These are phyloP conservation scores for Exophiala sp. DNA, from an alignment of 2,329 filamentous ascomycete species.

Conservation along the genomic window DNA sequence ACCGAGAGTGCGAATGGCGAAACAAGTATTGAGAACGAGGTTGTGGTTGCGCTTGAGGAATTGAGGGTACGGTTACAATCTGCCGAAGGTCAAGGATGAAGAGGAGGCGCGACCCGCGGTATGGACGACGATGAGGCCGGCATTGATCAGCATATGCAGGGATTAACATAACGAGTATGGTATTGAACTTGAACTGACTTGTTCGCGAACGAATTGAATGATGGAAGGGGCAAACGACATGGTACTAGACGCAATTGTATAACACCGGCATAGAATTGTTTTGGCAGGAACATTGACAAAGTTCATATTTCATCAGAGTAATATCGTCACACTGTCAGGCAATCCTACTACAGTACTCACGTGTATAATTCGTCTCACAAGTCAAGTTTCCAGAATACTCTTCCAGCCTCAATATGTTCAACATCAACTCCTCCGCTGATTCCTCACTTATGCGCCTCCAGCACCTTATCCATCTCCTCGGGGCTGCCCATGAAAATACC, in stretches of 20 bases:
- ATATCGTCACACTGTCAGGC: too few species aligned
- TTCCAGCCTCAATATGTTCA: background rate
- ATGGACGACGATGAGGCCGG: background rate
- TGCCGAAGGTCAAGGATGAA: background rate
- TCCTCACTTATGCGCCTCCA: slow-evolving; percentile 65
- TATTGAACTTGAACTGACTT: too few species aligned
- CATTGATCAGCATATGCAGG: too few species aligned
- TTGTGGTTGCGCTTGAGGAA: slow-evolving; percentile 7
- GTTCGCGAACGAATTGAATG: too few species aligned
- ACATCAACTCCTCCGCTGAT: background rate
- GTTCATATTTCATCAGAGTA: too few species aligned
- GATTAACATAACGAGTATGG: too few species aligned
- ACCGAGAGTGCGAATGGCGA: slow-evolving; percentile 1
- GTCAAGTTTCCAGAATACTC: too few species aligned
- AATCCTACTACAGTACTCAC: too few species aligned
- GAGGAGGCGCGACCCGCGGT: background rate
- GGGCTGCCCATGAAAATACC: slow-evolving; percentile 96
- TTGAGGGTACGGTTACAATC: slow-evolving; percentile 1
- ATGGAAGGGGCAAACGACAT: background rate
- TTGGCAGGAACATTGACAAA: too few species aligned
- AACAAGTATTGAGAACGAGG: slow-evolving; percentile 8
- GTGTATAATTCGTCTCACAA: too few species aligned
- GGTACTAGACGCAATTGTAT: too few species aligned
- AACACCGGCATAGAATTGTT: too few species aligned
- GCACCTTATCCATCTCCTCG: slow-evolving; percentile 94